Evolutionary conservation across 2,329 filamentous ascomycete genomes (phyloP).

Genomic region (Cordyceps tenuipes): DNA sequence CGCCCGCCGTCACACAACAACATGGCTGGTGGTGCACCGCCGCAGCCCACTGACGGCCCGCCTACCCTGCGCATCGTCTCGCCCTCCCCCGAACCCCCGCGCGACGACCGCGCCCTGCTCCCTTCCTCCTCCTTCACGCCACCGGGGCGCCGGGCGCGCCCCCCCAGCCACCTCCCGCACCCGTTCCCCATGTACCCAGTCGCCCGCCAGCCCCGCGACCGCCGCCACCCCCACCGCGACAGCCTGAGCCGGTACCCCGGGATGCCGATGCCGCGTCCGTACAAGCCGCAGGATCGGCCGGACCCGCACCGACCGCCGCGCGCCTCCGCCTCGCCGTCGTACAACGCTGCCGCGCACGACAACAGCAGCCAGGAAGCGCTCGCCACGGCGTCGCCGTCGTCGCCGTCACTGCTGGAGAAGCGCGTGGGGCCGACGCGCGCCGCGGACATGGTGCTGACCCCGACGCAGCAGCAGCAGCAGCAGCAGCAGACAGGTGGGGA

Average conservation of each 20-base stretch:
- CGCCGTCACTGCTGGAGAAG: slow-evolving; percentile 37
- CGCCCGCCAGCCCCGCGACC: not conserved
- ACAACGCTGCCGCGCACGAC: slow-evolving; percentile 12
- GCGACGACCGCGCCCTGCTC: slow-evolving; percentile 15
- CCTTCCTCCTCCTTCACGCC: slow-evolving; percentile 7
- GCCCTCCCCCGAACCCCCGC: slow-evolving; percentile 24
- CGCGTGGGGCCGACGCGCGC: slow-evolving; percentile 42
- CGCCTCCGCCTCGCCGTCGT: not conserved
- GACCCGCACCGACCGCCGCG: not conserved
- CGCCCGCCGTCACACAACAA: not conserved
- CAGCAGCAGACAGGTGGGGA: not conserved
- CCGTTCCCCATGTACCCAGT: slow-evolving; percentile 10
- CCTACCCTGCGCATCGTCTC: slow-evolving; percentile 31
- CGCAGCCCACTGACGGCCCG: slow-evolving; percentile 16
- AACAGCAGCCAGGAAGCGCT: slow-evolving; percentile 11
- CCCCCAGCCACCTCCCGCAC: slow-evolving; percentile 10
- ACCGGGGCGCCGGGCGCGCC: not conserved
- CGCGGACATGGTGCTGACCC: slow-evolving; percentile 34
- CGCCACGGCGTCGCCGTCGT: slow-evolving; percentile 24
- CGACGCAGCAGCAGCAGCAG: slow-evolving; percentile 6
- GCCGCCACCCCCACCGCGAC: not conserved
- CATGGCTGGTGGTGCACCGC: not conserved
- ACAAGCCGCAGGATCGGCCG: not conserved
- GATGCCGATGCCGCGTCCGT: slow-evolving; percentile 10
- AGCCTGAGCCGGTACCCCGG: slow-evolving; percentile 1